Evolutionary conservation across 225 moss, liverwort and hornwort genomes (phyloP).

Genomic region (Polytrichum formosum): DNA sequence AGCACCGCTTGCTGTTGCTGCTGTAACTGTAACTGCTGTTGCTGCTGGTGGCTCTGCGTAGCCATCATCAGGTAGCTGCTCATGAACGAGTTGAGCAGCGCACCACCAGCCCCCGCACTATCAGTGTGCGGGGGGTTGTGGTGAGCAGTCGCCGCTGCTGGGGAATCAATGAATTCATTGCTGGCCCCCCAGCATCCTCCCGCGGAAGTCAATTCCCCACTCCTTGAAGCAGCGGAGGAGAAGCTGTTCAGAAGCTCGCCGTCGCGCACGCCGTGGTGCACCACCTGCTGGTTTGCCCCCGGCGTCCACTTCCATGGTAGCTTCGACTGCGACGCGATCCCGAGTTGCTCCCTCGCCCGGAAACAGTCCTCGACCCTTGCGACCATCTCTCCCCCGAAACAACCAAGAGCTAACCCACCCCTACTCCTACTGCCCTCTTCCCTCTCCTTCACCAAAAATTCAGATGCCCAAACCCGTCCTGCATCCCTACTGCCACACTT

Average conservation of each 20-base stretch:
- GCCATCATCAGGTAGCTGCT: constrained; percentile 35
- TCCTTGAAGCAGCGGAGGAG: constrained; percentile 37
- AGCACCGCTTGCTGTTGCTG: constrained; percentile 1
- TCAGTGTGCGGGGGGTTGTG: no score
- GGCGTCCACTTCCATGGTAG: constrained; percentile 36
- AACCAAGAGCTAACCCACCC: background rate
- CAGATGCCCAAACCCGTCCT: background rate
- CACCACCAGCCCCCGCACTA: no score
- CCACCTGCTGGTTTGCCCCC: constrained; percentile 13
- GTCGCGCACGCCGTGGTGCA: constrained; percentile 14
- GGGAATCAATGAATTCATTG: no score
- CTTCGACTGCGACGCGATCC: constrained; percentile 14
- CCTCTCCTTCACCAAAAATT: constrained; percentile 12
- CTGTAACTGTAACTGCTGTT: background rate
- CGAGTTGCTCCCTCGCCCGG: constrained; percentile 32
- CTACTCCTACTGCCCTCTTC: background rate
- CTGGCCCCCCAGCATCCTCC: no score
- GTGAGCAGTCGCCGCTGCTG: no score
- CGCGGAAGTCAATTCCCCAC: constrained; percentile 14
- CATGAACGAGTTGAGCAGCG: constrained; percentile 19
- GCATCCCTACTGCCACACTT: background rate
- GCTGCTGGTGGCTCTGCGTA: constrained; percentile 24
- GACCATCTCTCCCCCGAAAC: constrained; percentile 36
- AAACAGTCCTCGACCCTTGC: constrained; percentile 47
- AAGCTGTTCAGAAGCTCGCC: constrained; percentile 24